A percentile compares a stretch with the other conserved stretches of the same genome.
Conservation (phyloP, 2,329 filamentous ascomycete species). For the Sporothrix variecibatus region DNA sequence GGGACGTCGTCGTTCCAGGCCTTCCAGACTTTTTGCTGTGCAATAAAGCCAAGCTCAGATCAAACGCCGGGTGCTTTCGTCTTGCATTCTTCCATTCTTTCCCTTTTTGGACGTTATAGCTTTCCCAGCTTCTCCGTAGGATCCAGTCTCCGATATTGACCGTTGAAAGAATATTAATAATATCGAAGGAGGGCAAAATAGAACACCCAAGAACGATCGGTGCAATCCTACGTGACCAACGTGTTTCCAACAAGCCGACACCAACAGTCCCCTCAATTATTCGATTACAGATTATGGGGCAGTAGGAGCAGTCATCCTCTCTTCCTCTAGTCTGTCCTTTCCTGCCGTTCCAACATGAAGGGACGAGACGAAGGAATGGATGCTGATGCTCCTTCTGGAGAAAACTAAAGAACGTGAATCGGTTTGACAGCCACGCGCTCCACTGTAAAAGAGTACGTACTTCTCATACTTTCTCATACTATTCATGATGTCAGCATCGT, state of each 20-base stretch:
- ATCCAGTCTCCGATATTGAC: not conserved
- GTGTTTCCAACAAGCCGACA: not conserved
- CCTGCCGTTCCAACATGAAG: too few relatives aligned
- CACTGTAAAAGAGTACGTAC: not conserved
- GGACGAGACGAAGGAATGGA: too few relatives aligned
- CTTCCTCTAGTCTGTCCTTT: not conserved
- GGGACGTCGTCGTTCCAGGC: not conserved
- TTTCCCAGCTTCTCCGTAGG: not conserved
- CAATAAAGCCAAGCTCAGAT: not conserved
- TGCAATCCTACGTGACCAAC: constrained; percentile 6
- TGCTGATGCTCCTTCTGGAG: not conserved
- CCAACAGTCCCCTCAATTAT: not conserved
- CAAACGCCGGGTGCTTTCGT: not conserved
- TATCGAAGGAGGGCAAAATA: not conserved
- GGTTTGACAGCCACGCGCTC: not conserved
- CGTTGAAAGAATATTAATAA: not conserved
- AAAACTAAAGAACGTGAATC: not conserved
- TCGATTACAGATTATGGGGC: not conserved
- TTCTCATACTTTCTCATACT: not conserved
- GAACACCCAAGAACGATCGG: not conserved
- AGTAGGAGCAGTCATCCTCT: not conserved
- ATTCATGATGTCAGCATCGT: constrained; percentile 8
- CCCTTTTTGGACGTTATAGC: not conserved
- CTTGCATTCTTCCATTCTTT: not conserved
- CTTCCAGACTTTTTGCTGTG: not conserved